phyloP scores from a whole-genome alignment of 148 eudicot species.

The Linanthus parryae region DNA sequence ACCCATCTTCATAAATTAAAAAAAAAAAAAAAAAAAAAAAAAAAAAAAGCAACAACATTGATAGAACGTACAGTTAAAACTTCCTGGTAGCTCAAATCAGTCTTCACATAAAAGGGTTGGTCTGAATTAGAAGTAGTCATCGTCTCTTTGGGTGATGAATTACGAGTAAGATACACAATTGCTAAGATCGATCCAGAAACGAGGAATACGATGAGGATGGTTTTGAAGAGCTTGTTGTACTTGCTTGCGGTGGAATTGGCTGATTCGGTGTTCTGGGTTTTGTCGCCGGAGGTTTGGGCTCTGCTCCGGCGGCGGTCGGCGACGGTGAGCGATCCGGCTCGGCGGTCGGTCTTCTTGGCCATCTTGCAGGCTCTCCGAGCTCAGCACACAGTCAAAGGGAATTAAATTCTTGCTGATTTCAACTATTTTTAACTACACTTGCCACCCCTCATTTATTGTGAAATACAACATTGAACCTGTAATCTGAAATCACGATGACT shows the following conservation, averaged over 20 bases:
- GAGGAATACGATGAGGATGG: slow-evolving; percentile 26
- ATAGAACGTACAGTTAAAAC: slow-evolving; percentile 43
- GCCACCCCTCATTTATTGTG: too few species aligned
- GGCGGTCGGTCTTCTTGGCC: slow-evolving; percentile 42
- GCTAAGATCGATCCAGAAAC: slow-evolving; percentile 30
- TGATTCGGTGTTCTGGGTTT: slow-evolving; percentile 4
- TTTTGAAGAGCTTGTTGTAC: slow-evolving; percentile 17
- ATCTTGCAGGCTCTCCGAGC: slow-evolving; percentile 12
- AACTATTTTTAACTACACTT: too few species aligned
- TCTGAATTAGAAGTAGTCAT: slow-evolving; percentile 12
- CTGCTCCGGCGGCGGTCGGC: slow-evolving; percentile 32
- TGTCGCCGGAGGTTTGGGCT: slow-evolving; percentile 17
- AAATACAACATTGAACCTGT: too few species aligned
- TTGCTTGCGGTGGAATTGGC: slow-evolving; percentile 6
- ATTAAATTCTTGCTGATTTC: too few species aligned
- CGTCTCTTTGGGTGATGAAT: slow-evolving; percentile 10
- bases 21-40: neutral
- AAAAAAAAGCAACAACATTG: neutral
- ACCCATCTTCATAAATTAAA: neutral
- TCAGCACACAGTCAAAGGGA: neutral
- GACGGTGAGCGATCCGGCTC: slow-evolving; percentile 22
- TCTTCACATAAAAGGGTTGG: slow-evolving; percentile 40
- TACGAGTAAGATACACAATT: slow-evolving; percentile 20
- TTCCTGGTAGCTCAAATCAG: slow-evolving; percentile 41
- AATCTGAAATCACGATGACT: too few species aligned